Evolutionary conservation across 2,329 filamentous ascomycete species (phyloP).

Genomic region (Trichoderma harzianum): DNA sequence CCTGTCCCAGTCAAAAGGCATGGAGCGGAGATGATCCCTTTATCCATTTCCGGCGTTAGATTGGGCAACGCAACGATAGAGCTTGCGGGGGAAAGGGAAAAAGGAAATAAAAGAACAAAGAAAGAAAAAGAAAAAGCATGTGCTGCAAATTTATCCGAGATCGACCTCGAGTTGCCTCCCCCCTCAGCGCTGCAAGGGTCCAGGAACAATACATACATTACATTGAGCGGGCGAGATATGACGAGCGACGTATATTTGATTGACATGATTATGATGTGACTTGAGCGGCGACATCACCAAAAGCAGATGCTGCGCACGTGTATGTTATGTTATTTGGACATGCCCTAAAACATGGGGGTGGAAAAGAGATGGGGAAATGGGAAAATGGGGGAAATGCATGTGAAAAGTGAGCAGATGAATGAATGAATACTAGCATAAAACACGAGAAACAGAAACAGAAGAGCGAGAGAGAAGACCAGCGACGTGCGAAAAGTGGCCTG

Average conservation of each 20-base stretch:
- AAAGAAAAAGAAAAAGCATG: neutral
- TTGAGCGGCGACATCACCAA: neutral
- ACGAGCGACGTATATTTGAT: neutral
- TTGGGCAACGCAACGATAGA: neutral
- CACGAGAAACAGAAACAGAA: neutral
- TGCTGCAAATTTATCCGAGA: neutral
- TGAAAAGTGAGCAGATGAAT: slow-evolving; percentile 3
- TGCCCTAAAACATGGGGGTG: neutral
- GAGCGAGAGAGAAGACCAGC: no score
- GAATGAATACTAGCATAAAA: neutral
- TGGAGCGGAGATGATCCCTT: slow-evolving; percentile 1
- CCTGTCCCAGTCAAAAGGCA: neutral
- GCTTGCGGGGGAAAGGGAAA: neutral
- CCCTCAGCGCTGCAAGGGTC: neutral
- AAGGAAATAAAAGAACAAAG: neutral
- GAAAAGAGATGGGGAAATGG: neutral
- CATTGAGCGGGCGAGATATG: no score
- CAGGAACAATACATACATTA: neutral
- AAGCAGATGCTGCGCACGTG: neutral
- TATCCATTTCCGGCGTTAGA: neutral
- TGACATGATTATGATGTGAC: neutral
- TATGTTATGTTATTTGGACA: neutral
- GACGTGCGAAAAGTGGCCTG: neutral
- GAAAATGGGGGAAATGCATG: neutral
- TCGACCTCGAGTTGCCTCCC: neutral